phyloP scores from a whole-genome alignment of 495 filamentous ascomycete species.

The Daldinia concentrica region DNA sequence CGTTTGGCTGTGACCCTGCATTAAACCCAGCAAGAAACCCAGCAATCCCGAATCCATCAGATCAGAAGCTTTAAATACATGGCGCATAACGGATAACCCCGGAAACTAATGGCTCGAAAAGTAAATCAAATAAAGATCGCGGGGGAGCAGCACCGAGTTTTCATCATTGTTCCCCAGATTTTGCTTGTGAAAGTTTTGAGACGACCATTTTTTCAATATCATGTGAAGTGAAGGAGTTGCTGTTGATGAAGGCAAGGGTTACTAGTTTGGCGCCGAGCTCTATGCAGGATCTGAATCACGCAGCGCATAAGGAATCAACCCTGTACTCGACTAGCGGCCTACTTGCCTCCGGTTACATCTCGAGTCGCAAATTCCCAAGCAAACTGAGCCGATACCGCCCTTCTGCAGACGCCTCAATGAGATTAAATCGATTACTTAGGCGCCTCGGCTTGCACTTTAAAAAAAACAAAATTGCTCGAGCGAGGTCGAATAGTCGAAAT shows the following conservation, averaged over 20 bases:
- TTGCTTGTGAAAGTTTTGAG: neutral
- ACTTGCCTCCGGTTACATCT: conserved; percentile 33
- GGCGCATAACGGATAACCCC: neutral
- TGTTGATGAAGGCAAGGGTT: neutral
- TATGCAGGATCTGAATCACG: conserved; percentile 37
- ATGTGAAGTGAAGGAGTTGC: neutral
- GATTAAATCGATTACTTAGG: neutral
- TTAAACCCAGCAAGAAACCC: conserved; percentile 4
- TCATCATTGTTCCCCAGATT: neutral
- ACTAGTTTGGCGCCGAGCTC: conserved; percentile 5
- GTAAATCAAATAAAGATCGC: neutral
- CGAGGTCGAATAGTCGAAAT: conserved; percentile 1
- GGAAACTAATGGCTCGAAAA: neutral
- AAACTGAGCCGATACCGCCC: conserved; percentile 22
- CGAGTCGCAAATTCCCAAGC: conserved; percentile 34
- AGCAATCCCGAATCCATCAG: neutral
- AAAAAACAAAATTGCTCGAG: conserved; percentile 50
- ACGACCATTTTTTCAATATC: neutral
- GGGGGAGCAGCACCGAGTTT: neutral
- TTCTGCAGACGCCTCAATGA: neutral
- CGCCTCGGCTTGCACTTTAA: conserved; percentile 8
- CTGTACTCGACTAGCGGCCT: conserved; percentile 42
- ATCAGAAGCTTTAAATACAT: conserved; percentile 1
- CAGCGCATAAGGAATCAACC: conserved; percentile 19
- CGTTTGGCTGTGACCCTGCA: conserved; percentile 18